Percentiles rank a stretch among this genome's conserved stretches.
Evolutionary conservation across 1,139 yeast species (phyloP).

Genomic region (Pichia sp.): DNA sequence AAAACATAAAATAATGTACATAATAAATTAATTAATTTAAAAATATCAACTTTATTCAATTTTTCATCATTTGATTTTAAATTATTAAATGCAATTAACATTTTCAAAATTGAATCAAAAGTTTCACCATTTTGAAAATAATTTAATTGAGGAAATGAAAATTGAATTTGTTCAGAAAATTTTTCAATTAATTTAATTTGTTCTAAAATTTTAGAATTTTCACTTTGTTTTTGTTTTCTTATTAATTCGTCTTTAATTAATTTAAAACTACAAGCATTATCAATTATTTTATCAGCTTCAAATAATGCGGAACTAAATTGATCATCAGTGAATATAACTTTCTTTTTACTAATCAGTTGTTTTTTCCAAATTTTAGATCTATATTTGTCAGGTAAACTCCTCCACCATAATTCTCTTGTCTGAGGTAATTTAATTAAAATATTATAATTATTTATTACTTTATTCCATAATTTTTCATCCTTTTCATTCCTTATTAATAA

Average conservation of each 20-base stretch:
- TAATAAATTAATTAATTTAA: constrained; percentile 20
- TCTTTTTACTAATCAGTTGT: constrained; percentile 34
- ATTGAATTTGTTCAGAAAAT: constrained; percentile 20
- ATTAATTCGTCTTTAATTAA: constrained; percentile 15
- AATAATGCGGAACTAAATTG: constrained; percentile 16
- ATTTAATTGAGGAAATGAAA: constrained; percentile 25
- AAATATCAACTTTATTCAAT: constrained; percentile 11
- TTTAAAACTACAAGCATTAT: constrained; percentile 28
- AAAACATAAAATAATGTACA: constrained; percentile 25
- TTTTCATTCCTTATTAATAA: constrained; percentile 30
- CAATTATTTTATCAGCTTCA: constrained; percentile 21
- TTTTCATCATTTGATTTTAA: constrained; percentile 12
- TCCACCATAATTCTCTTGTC: constrained; percentile 58
- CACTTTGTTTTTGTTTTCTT: constrained; percentile 13
- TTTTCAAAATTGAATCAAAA: constrained; percentile 26
- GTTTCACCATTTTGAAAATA: constrained; percentile 27
- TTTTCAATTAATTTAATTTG: constrained; percentile 22
- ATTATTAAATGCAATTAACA: constrained; percentile 21
- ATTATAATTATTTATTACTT: constrained; percentile 37
- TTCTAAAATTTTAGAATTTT: constrained; percentile 10
- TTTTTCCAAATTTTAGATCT: constrained; percentile 47
- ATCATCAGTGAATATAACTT: constrained; percentile 12
- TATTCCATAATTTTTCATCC: constrained; percentile 43
- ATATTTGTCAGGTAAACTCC: constrained; percentile 49
- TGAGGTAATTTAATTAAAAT: constrained; percentile 33